Evolutionary conservation across 768 basidiomycete genomes (phyloP).

Genomic region (Macrocybe gigantea): DNA sequence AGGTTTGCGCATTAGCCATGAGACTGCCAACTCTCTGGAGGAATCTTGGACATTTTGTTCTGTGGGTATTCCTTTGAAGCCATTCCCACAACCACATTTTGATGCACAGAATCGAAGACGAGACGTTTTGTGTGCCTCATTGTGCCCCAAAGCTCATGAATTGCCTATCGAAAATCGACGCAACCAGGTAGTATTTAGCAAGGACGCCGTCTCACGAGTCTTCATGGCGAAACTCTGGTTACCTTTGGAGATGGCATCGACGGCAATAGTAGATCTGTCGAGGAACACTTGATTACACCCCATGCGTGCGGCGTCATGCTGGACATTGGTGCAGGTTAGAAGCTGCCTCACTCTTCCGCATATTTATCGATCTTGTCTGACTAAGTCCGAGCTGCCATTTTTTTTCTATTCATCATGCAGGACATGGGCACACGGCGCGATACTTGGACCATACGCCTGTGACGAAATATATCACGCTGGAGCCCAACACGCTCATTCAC

Average conservation of each 20-base stretch:
- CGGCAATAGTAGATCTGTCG: conserved; percentile 29
- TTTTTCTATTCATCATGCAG: conserved; percentile 23
- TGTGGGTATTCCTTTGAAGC: too few species aligned
- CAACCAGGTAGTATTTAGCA: conserved; percentile 34
- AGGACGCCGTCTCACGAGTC: conserved; percentile 37
- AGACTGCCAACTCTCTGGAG: too few species aligned
- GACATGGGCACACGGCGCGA: conserved; percentile 54
- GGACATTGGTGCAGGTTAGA: conserved; percentile 28
- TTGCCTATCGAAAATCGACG: too few species aligned
- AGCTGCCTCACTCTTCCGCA: background rate
- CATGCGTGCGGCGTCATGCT: conserved; percentile 57
- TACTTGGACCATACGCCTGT: conserved; percentile 55
- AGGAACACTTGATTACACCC: conserved; percentile 42
- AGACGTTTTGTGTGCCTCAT: too few species aligned
- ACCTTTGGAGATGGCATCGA: conserved; percentile 45
- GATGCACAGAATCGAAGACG: too few species aligned
- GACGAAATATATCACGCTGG: conserved; percentile 63
- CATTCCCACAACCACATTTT: too few species aligned
- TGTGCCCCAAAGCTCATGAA: too few species aligned
- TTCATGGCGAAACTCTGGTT: conserved; percentile 56
- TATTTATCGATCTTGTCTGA: background rate
- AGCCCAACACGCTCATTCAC: conserved; percentile 68
- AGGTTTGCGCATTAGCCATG: too few species aligned
- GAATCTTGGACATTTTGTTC: too few species aligned
- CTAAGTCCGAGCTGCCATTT: background rate